Percentiles rank a stretch among this genome's conserved stretches.
Conservation (phyloP, 2,329 filamentous ascomycete species). For the Venturia carpophila region DNA sequence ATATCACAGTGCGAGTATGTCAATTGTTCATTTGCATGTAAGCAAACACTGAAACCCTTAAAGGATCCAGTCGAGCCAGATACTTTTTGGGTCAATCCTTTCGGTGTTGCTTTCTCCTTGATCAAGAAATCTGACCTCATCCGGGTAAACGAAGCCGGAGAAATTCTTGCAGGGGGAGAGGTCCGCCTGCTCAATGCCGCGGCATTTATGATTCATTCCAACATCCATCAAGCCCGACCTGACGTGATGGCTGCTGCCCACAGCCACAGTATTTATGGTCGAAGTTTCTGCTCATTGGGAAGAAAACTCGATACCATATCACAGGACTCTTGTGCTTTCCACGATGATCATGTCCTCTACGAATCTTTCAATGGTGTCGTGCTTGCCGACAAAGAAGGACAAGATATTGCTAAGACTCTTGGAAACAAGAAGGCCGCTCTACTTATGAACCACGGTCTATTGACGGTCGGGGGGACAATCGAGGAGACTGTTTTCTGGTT, state of each 20-base stretch:
- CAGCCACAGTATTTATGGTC: constrained; percentile 38
- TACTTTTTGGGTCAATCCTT: constrained; percentile 36
- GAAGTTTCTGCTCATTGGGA: constrained; percentile 38
- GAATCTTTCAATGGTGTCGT: constrained; percentile 41
- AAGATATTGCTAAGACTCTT: constrained; percentile 35
- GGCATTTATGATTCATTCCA: constrained; percentile 41
- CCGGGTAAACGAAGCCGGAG: constrained; percentile 36
- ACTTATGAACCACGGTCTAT: constrained; percentile 38
- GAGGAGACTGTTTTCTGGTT: constrained; percentile 39
- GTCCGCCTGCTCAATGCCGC: constrained; percentile 37
- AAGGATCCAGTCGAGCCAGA: constrained; percentile 32
- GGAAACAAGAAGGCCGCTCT: constrained; percentile 37
- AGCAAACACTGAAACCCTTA: background rate
- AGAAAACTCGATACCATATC: constrained; percentile 38
- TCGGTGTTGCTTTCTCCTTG: constrained; percentile 35
- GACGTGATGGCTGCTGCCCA: constrained; percentile 41
- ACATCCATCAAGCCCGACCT: constrained; percentile 35
- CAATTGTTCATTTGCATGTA: background rate
- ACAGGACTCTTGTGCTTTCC: constrained; percentile 39
- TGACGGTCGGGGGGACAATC: constrained; percentile 37
- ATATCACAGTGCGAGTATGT: constrained; percentile 19
- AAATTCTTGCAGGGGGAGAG: constrained; percentile 36
- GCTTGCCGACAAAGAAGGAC: constrained; percentile 38
- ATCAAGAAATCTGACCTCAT: constrained; percentile 42
- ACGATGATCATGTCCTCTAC: constrained; percentile 32